Evolutionary conservation across 805 yeast species (phyloP), one percentile per base, ranked within the genome.

Genomic region (Starmerella bombicola): DNA sequence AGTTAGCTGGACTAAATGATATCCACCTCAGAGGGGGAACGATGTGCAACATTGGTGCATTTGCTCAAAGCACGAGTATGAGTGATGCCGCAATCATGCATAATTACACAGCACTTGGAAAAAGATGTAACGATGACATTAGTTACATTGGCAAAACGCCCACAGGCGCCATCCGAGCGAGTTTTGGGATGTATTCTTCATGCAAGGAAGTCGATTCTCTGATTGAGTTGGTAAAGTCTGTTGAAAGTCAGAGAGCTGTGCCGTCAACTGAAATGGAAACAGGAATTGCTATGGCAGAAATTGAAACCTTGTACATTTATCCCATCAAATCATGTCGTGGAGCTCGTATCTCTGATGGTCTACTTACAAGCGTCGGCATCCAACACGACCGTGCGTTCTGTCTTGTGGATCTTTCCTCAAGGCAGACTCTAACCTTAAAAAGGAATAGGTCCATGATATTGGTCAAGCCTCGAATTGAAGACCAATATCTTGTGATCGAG

Each of bases 281-380:
- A 13, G 28, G 12, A 9, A 10, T 24, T 10, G 13, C 9, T 24
- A 9, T 13, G 9, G 12, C 28, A 10, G 28, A 24, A 24, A 35
- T 32, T 4, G 34, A 13, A 23, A 39, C 19, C 17, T 17, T 42
- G 29, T 21, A 19, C 23, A 54, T 65, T 1, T 68, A 60, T 48
- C 72, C 72, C 2, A 62, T 68, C 35, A 68, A 68, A 41, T 66
- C 70, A 5, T 68, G 71, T 43, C 58, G 53, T 3, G 68, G 62
- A 1, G 56, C 49, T 33, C 33, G 39, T 13, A 50, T 67, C 8
- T 57, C 61, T 0, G 21, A 26, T 3, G 46, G 42, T 8, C 16
- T 29, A 0, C 51, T 66, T 1, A 41, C 43, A 3, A 34, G 32
- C 3, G 39, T 40, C 7, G 71, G 71, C 0, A 52, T 68, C n/a